Evolutionary conservation across 495 filamentous ascomycete genomes (phyloP), one percentile per base, ranked within the genome.

Genomic region (Cercophora samala): DNA sequence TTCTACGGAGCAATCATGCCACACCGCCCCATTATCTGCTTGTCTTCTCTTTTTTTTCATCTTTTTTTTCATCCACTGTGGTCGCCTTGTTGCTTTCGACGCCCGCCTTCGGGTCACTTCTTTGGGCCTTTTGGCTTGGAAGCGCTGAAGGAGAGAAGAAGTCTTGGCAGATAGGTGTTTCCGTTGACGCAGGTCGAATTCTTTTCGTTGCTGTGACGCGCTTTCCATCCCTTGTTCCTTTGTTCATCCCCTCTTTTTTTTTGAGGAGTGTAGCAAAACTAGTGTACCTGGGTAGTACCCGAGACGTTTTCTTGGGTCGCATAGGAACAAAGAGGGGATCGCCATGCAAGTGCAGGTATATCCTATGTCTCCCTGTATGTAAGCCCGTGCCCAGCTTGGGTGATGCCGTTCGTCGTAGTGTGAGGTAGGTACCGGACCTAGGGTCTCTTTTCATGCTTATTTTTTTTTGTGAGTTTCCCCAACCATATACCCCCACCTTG

Each of bases 1-100:
- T 66, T 67, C 68, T 51, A 22, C 32, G n/a, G 53, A 29, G 24
- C 2, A 25, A 61, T 65, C 22, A 68, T 73, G 72, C 73, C 75
- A 74, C 75, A 77, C 70, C 72, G 70, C 69, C 64, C 70, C 74
- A 70, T 74, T 59, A 61, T 51, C 37, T 64, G 66, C 66, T 68
- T 22, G 3, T 2, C 46, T 11, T 62, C 26, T 26, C 29, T 21
- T 42, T 62, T 29, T 5, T 9, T 25, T 6, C 15, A 4, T 61
- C 1, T 5, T 21, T 23, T 62, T 21, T 21, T 8, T 60, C 0
- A 4, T 29, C 58, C 58, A 22, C 24, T 60, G 58, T 60, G 29
- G 52, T 29, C 52, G 65, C 66, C 54, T 62, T 70, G 62, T 29
- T 29, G 21, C 18, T 60, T 1, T 29, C 26, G 26, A 29, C 19